Evolutionary conservation across 805 yeast species (phyloP).

Genomic region (Sugiyamaella floridensis): DNA sequence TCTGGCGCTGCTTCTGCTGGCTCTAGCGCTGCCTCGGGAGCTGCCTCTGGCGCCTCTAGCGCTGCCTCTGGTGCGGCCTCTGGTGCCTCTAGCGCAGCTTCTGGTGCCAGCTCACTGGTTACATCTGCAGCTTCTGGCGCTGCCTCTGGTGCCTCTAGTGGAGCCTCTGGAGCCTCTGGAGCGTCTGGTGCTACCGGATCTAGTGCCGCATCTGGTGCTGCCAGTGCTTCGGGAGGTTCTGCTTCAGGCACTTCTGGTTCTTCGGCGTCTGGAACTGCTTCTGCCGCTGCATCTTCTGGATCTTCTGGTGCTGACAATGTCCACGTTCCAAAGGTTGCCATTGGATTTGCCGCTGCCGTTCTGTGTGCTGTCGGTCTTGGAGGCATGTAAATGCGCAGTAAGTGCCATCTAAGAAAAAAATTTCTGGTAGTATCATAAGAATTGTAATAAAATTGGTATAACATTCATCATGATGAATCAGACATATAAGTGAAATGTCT

Average conservation of each 20-base stretch:
- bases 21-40: background rate
- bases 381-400: constrained; percentile 2
- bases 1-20: constrained; percentile 14
- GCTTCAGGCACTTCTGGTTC: constrained; percentile 2
- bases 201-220: constrained; percentile 7
- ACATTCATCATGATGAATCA: no score
- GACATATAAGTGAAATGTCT: no score
- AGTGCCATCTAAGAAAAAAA: background rate
- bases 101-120: no score
- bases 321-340: constrained; percentile 8
- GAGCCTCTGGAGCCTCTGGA: constrained; percentile 33
- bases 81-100: constrained; percentile 9
- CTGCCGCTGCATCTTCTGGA: constrained; percentile 18
- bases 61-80: constrained; percentile 7
- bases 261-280: constrained; percentile 14
- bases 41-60: constrained; percentile 13
- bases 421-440: no score
- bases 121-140: constrained; percentile 19
- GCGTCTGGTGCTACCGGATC: constrained; percentile 18
- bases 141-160: constrained; percentile 32
- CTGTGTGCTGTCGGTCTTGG: constrained; percentile 12
- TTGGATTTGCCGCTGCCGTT: constrained; percentile 10
- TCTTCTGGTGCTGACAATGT: constrained; percentile 9
- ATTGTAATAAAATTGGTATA: no score
- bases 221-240: constrained; percentile 4